phyloP scores from a whole-genome alignment of 805 yeast species.

The Schizosaccharomyces japonicus region DNA sequence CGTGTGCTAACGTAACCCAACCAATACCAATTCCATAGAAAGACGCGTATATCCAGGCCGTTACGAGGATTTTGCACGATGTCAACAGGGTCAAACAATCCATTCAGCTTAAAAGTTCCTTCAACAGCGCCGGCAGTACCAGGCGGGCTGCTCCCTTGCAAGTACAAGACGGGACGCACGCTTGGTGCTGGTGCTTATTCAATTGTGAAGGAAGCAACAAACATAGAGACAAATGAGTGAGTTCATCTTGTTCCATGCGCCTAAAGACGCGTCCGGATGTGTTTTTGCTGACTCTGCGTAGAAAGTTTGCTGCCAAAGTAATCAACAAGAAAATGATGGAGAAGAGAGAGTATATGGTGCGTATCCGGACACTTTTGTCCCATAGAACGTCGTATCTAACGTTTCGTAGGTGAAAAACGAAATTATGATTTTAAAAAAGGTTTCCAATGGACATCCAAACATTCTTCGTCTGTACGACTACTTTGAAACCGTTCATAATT shows the following conservation, averaged over 20 bases:
- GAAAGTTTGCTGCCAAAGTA: slow-evolving; percentile 30
- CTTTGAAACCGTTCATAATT: slow-evolving; percentile 38
- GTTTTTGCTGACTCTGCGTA: neutral
- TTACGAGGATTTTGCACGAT: too few relatives aligned
- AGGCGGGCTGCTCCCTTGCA: slow-evolving; percentile 2
- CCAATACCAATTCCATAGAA: too few relatives aligned
- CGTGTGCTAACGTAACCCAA: too few relatives aligned
- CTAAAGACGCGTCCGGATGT: neutral
- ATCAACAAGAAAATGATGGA: slow-evolving; percentile 27
- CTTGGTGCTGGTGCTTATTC: slow-evolving; percentile 24
- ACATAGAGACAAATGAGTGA: slow-evolving; percentile 18
- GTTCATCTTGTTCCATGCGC: slow-evolving; percentile 4
- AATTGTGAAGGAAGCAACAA: slow-evolving; percentile 21
- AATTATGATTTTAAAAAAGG: slow-evolving; percentile 28
- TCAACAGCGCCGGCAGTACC: neutral
- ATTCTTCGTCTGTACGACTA: slow-evolving; percentile 40
- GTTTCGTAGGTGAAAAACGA: slow-evolving; percentile 30
- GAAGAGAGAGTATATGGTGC: slow-evolving; percentile 28
- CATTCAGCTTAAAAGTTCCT: neutral
- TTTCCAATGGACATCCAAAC: slow-evolving; percentile 29
- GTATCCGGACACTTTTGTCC: neutral
- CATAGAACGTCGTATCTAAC: slow-evolving; percentile 10
- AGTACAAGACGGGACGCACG: slow-evolving; percentile 3
- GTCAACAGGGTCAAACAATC: too few relatives aligned
- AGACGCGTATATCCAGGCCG: too few relatives aligned